A percentile compares a stretch with the other conserved stretches of the same genome.
phyloP scores from a whole-genome alignment of 345 rosid genomes.

The Erodium maritimum region DNA sequence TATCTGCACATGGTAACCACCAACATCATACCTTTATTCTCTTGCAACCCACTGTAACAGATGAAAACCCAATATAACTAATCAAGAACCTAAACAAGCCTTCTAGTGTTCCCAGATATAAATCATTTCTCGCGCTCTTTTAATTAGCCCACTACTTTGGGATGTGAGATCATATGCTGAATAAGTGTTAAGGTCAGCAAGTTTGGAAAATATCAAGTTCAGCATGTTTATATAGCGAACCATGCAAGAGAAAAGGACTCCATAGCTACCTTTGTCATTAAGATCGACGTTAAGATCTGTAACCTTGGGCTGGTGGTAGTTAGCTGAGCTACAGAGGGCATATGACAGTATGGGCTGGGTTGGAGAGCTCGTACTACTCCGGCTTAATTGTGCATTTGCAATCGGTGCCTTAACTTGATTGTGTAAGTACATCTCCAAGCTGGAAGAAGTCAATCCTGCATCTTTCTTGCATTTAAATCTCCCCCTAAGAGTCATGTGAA shows the following conservation, averaged over 20 bases:
- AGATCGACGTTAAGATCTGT: constrained; percentile 44
- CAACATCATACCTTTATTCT: background rate
- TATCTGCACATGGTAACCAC: constrained; percentile 15
- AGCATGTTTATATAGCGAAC: background rate
- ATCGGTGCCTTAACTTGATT: constrained; percentile 32
- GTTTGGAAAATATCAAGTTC: background rate
- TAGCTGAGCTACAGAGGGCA: constrained; percentile 20
- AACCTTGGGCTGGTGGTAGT: constrained; percentile 30
- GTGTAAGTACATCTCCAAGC: constrained; percentile 43
- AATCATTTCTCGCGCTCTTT: too few species aligned
- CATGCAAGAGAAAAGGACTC: constrained; percentile 1
- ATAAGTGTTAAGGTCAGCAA: background rate
- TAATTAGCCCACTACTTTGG: background rate
- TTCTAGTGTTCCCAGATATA: background rate
- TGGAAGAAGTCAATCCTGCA: constrained; percentile 35
- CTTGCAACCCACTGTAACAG: background rate
- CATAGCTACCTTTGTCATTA: constrained; percentile 34
- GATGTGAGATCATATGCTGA: background rate
- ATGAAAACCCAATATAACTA: background rate
- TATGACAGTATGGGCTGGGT: constrained; percentile 28
- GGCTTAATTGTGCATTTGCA: constrained; percentile 37
- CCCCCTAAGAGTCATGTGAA: constrained; percentile 27
- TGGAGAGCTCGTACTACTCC: constrained; percentile 25
- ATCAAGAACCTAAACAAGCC: background rate
- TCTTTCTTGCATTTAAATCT: constrained; percentile 47